A percentile compares a stretch with the other conserved stretches of the same genome.
phyloP scores from a whole-genome alignment of 2,329 filamentous ascomycete species.

The Pyrenochaeta sp. region DNA sequence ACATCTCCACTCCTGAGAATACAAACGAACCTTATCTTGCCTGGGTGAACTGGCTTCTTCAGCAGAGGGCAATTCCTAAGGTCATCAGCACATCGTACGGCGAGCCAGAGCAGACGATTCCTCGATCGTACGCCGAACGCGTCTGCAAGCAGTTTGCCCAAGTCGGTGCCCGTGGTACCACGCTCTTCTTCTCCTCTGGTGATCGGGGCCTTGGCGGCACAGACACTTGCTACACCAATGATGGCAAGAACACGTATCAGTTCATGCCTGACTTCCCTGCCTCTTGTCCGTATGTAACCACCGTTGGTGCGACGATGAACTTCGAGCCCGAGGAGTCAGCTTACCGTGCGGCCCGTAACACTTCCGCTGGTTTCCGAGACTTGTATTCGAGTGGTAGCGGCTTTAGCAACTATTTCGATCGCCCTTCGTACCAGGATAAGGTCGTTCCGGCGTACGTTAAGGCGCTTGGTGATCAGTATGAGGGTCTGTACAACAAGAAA shows the following conservation, averaged over 20 bases:
- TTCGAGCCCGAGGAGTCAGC: constrained; percentile 64
- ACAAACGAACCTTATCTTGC: constrained; percentile 74
- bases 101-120: constrained; percentile 71
- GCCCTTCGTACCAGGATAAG: constrained; percentile 57
- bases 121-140: constrained; percentile 65
- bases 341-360: constrained; percentile 42
- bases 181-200: constrained; percentile 70
- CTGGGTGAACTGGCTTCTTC: constrained; percentile 67
- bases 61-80: constrained; percentile 65
- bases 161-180: constrained; percentile 72
- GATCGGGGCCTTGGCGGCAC: constrained; percentile 65
- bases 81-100: constrained; percentile 73
- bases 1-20: constrained; percentile 57
- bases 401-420: constrained; percentile 60
- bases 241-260: constrained; percentile 63
- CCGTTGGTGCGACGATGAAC: constrained; percentile 68
- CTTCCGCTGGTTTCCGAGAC: constrained; percentile 49
- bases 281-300: constrained; percentile 73
- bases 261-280: constrained; percentile 71
- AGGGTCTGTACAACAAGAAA: constrained; percentile 59
- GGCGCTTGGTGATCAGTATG: constrained; percentile 52
- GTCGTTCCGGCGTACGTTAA: constrained; percentile 57
- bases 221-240: constrained; percentile 65
- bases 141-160: constrained; percentile 72
- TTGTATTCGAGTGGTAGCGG: constrained; percentile 63